Evolutionary conservation across 2,329 filamentous ascomycete genomes (phyloP).

Genomic region (Talaromyces rugulosus): DNA sequence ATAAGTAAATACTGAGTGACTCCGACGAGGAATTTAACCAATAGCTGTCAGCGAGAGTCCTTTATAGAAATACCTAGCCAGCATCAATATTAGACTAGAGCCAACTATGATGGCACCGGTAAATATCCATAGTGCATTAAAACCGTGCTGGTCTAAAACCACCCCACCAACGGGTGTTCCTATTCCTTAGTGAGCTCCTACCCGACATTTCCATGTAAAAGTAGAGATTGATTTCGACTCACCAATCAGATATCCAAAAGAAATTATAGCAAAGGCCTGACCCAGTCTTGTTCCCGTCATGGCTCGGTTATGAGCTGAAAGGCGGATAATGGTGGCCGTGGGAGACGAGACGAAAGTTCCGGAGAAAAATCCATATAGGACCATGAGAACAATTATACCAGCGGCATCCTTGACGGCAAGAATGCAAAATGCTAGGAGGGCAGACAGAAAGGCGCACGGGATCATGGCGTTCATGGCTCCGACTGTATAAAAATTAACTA

Average conservation of each 20-base stretch:
- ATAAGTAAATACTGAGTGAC: not conserved
- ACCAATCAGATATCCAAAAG: constrained; percentile 11
- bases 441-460: not conserved
- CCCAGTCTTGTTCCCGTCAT: constrained; percentile 6
- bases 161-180: constrained; percentile 10
- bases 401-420: not conserved
- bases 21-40: not conserved
- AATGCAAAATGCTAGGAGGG: constrained; percentile 6
- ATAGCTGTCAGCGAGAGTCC: not conserved
- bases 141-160: constrained; percentile 7
- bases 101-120: constrained; percentile 1
- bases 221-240: not conserved
- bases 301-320: not conserved
- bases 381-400: not conserved
- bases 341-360: constrained; percentile 6
- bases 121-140: constrained; percentile 6
- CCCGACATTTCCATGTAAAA: not conserved
- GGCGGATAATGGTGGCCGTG: not conserved
- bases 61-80: not conserved
- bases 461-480: constrained; percentile 4
- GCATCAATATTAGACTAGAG: not conserved
- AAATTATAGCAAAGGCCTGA: constrained; percentile 4
- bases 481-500: not conserved
- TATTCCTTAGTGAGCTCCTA: not conserved
- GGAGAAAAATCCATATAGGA: constrained; percentile 4